Conservation (phyloP, 768 basidiomycete genomes). For the Podaxis carcinomalis region DNA sequence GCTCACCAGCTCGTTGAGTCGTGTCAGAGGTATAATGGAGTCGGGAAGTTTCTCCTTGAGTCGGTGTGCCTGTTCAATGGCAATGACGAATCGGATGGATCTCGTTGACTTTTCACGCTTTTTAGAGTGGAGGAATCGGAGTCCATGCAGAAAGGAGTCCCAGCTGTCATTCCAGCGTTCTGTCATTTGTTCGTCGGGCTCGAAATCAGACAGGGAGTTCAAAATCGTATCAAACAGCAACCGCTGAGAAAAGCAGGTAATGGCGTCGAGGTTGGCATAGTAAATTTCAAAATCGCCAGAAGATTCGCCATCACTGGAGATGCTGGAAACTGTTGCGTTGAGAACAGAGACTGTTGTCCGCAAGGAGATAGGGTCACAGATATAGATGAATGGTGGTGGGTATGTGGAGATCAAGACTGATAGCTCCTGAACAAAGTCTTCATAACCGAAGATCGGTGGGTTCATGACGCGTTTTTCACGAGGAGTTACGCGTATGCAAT, state of each 20-base stretch:
- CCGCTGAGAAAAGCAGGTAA: conserved; percentile 57
- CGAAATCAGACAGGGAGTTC: conserved; percentile 55
- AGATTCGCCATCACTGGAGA: conserved; percentile 9
- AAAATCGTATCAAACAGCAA: conserved; percentile 65
- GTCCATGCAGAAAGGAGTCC: conserved; percentile 68
- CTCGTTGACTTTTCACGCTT: conserved; percentile 19
- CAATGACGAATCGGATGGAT: conserved; percentile 47
- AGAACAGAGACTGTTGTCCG: conserved; percentile 43
- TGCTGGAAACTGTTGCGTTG: conserved; percentile 18
- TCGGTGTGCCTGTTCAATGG: conserved; percentile 66
- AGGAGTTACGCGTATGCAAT: neutral
- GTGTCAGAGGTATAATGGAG: conserved; percentile 63
- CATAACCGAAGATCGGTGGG: conserved; percentile 19
- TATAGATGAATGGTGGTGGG: conserved; percentile 65
- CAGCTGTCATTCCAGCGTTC: conserved; percentile 59
- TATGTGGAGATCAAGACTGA: conserved; percentile 31
- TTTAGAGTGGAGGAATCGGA: conserved; percentile 33
- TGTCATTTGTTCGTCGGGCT: conserved; percentile 47
- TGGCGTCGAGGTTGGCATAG: conserved; percentile 48
- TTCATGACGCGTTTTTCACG: conserved; percentile 8
- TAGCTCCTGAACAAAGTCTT: conserved; percentile 27
- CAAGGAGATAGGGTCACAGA: conserved; percentile 53
- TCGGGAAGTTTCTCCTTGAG: conserved; percentile 60
- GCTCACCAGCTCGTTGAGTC: conserved; percentile 65
- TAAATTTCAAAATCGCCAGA: conserved; percentile 24